These are phyloP conservation scores for Penicillium rolfsii DNA, from an alignment of 2,329 filamentous ascomycete species.

Conservation along the genomic window DNA sequence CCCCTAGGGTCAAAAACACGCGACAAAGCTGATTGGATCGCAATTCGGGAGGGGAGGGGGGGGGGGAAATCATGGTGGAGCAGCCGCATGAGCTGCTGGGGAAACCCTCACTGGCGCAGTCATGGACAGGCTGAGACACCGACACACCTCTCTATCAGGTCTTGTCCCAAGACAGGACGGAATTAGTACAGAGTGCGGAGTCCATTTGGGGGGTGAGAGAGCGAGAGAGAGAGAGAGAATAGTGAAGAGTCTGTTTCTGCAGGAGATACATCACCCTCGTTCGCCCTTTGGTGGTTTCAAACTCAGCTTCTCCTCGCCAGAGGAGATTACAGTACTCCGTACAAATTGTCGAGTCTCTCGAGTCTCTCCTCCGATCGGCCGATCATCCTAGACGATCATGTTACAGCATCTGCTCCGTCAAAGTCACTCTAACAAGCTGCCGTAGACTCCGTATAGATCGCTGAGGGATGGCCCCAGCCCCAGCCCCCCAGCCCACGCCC, in stretches of 20 bases:
- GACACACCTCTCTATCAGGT: background rate
- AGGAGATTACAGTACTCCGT: no score
- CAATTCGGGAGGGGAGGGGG: background rate
- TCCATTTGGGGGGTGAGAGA: no score
- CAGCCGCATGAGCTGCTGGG: slow-evolving; percentile 21
- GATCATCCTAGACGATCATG: slow-evolving; percentile 21
- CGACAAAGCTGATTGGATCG: background rate
- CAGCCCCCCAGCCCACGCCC: background rate
- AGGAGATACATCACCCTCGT: background rate
- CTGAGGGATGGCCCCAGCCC: background rate
- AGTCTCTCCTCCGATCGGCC: slow-evolving; percentile 9
- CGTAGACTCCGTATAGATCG: no score
- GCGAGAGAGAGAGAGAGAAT: no score
- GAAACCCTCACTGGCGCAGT: slow-evolving; percentile 15
- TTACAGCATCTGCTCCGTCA: slow-evolving; percentile 12
- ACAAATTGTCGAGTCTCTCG: background rate
- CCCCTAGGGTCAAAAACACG: background rate
- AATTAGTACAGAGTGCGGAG: no score
- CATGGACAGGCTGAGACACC: slow-evolving; percentile 15
- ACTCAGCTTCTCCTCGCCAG: background rate
- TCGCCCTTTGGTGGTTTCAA: background rate
- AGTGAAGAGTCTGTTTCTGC: background rate
- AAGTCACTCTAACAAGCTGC: background rate
- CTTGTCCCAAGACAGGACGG: background rate
- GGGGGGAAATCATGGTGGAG: slow-evolving; percentile 13